These are phyloP conservation scores for Ceratorhiza oryzae-sativae DNA, from an alignment of 1,284 basidiomycete genomes.

Conservation along the genomic window DNA sequence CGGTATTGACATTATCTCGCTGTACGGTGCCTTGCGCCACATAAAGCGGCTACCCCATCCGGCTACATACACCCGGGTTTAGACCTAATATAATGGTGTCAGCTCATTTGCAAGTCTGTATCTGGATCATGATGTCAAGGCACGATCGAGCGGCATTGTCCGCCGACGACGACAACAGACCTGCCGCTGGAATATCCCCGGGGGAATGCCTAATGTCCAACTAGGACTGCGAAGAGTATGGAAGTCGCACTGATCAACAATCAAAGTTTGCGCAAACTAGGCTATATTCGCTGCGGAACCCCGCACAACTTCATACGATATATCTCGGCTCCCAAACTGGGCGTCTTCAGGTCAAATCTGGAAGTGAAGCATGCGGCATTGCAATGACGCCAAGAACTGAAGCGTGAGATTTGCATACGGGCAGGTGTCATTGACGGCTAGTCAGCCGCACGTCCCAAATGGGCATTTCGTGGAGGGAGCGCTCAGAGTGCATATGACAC, in stretches of 20 bases:
- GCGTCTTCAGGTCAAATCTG: too few relatives aligned
- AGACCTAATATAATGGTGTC: not conserved
- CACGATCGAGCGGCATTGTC: not conserved
- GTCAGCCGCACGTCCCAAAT: too few relatives aligned
- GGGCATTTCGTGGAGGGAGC: too few relatives aligned
- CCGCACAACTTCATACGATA: not conserved
- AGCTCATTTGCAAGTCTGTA: not conserved
- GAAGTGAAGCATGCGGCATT: too few relatives aligned
- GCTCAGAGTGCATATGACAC: too few relatives aligned
- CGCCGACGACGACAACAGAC: not conserved
- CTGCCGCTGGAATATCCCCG: not conserved
- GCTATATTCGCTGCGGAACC: not conserved
- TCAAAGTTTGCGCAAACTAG: not conserved
- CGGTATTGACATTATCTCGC: too few relatives aligned
- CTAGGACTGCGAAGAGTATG: not conserved
- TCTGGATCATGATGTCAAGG: not conserved
- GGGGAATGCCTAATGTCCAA: not conserved
- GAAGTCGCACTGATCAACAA: not conserved
- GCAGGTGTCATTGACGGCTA: too few relatives aligned
- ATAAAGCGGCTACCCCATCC: not conserved
- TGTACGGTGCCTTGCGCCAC: too few relatives aligned
- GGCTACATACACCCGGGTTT: not conserved
- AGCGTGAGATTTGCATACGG: too few relatives aligned
- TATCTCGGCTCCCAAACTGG: too few relatives aligned
- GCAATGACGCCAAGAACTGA: too few relatives aligned